phyloP scores from a whole-genome alignment of 257 asterid species.

The Parsonsia alboflavescens region DNA sequence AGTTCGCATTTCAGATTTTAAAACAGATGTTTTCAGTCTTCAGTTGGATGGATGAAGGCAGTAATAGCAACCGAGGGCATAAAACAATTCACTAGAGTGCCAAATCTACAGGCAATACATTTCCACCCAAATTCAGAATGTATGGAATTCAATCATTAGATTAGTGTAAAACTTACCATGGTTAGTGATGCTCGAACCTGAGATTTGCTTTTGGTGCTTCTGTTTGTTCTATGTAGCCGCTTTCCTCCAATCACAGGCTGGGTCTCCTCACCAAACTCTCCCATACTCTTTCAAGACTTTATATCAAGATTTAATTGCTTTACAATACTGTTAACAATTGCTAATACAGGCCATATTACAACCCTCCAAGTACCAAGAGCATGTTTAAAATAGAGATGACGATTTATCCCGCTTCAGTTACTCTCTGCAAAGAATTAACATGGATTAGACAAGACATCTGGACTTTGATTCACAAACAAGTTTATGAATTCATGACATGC shows the following conservation, averaged over 20 bases:
- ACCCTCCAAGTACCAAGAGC: not conserved
- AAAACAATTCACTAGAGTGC: not conserved
- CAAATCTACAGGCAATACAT: not conserved
- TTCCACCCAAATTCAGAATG: not conserved
- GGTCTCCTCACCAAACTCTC: constrained; percentile 35
- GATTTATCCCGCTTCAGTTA: not conserved
- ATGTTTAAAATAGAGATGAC: constrained; percentile 5
- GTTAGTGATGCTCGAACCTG: constrained; percentile 35
- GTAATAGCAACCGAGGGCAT: too few species aligned
- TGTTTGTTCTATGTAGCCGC: constrained; percentile 36
- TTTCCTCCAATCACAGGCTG: constrained; percentile 29
- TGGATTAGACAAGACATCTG: not conserved
- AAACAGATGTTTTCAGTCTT: not conserved
- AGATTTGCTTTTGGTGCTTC: constrained; percentile 35
- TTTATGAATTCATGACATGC: not conserved
- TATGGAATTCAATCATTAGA: not conserved
- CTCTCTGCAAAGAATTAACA: constrained; percentile 6
- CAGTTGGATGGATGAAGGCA: not conserved
- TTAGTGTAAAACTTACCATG: constrained; percentile 28
- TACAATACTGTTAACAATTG: not conserved
- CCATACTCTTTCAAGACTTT: constrained; percentile 31
- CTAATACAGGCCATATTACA: not conserved
- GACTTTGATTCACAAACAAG: not conserved
- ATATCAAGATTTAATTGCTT: not conserved
- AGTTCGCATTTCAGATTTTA: not conserved